Base-by-base conservation (phyloP, 1,139 yeast species). In the Kurtzmaniella quercitrusa region DNA sequence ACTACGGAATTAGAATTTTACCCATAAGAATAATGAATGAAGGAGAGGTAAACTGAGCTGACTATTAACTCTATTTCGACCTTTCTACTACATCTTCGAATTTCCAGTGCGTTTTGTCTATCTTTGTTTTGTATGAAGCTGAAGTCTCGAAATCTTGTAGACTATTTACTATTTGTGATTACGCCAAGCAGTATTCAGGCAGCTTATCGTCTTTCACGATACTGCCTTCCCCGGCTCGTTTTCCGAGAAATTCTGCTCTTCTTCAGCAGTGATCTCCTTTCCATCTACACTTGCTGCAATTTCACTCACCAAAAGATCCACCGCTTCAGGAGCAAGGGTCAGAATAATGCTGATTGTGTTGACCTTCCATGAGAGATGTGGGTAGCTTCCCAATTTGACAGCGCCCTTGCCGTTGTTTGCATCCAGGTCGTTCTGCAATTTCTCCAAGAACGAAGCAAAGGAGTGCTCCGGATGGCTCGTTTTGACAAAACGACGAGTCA, bases 321-420 rank as follows among this genome's bases (percentile, higher is more conserved):
- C 60, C 3, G 11, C 18, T 27, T 58, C 65, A 0, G 51, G 60
- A 1, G 62, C 59, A 33, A 58, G 61, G 16, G 75, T 75, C 0
- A 94, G 94, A 37, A 86, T 71, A 24, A 88, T 74, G 55, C 94
- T 84, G 18, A 88, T 77, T 0, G 95, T 87, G 52, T 78, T 82
- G 44, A 81, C 64, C 1, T 78, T 73, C 65, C 79, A 73, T 14
- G 73, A 72, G 62, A 80, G 71, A 60, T 88, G 96, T 0, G 96
- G 96, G 57, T 89, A 89, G 37, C 91, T 82, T 3, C 96, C 96
- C 40, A 89, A 70, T 58, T 88, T 88, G 44, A 88, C 71, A 2
- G 51, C 49, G 2, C 65, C 63, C 12, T 42, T 43, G 2, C 70
- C 72, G 38, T 59, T 65, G n/a, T 64, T 57, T 5, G 51, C 55